phyloP scores from a whole-genome alignment of 2,329 filamentous ascomycete genomes.

The Macrophomina tecta region DNA sequence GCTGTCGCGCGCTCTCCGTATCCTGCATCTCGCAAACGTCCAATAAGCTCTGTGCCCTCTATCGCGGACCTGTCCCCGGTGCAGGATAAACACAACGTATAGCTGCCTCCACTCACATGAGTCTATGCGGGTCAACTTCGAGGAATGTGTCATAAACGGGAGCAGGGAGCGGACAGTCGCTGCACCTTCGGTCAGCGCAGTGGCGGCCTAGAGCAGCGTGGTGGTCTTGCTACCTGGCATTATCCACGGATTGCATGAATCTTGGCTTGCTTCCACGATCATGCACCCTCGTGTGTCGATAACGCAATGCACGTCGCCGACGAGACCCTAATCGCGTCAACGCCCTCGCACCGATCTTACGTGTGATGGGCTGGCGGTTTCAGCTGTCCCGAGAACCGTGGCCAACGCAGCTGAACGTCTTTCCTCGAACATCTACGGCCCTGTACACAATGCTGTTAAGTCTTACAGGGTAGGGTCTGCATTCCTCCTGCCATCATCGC shows the following conservation, averaged over 20 bases:
- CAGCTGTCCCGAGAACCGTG: constrained; percentile 1
- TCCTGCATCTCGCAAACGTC: not conserved
- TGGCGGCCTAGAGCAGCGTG: not conserved
- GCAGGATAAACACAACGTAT: not conserved
- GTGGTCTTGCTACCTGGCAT: not conserved
- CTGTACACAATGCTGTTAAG: constrained; percentile 5
- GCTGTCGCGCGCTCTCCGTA: constrained; percentile 3
- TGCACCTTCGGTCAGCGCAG: not conserved
- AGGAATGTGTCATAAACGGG: not conserved
- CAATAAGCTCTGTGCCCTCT: not conserved
- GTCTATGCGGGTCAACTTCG: not conserved
- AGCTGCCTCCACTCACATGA: not conserved
- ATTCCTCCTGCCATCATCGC: not conserved
- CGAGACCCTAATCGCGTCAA: not conserved
- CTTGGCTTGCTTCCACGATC: constrained; percentile 24
- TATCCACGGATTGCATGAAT: constrained; percentile 15
- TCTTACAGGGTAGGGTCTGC: constrained; percentile 14
- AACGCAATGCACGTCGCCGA: constrained; percentile 22
- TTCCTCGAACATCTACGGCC: constrained; percentile 6
- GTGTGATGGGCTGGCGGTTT: constrained; percentile 16
- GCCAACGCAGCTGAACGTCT: not conserved
- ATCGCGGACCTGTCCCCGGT: not conserved
- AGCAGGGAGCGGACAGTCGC: constrained; percentile 12
- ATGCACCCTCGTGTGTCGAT: constrained; percentile 16
- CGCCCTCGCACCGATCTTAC: constrained; percentile 16